Conservation (phyloP, 1,284 basidiomycete genomes). For the Fistulina hepatica region DNA sequence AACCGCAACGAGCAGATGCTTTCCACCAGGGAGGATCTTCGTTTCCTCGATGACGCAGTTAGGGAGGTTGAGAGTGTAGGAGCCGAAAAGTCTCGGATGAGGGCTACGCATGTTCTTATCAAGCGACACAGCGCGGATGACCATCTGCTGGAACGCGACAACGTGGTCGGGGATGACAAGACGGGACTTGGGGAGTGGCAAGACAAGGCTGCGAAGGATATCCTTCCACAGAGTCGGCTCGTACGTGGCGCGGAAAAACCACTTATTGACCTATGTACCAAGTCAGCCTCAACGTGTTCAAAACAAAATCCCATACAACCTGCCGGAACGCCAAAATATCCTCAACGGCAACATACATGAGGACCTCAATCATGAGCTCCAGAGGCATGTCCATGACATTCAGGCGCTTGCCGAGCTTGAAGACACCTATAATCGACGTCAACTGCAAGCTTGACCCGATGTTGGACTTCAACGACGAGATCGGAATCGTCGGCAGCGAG, state of each 20-base stretch:
- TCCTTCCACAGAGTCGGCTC: constrained; percentile 61
- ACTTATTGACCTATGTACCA: constrained; percentile 36
- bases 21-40: constrained; percentile 56
- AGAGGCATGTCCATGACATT: constrained; percentile 22
- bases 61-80: constrained; percentile 28
- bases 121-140: constrained; percentile 48
- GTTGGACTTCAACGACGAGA: too few species aligned
- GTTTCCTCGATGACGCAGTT: constrained; percentile 41
- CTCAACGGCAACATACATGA: constrained; percentile 36
- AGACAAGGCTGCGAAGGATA: constrained; percentile 38
- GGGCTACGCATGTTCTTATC: constrained; percentile 45
- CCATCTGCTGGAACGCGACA: constrained; percentile 43
- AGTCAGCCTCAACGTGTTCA: background rate
- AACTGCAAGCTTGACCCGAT: constrained; percentile 2
- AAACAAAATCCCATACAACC: constrained; percentile 25
- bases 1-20: constrained; percentile 54
- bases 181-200: constrained; percentile 52
- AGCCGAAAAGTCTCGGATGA: constrained; percentile 27
- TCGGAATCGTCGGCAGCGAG: too few species aligned
- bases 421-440: too few species aligned
- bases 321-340: constrained; percentile 42
- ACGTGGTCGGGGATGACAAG: constrained; percentile 41
- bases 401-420: constrained; percentile 1
- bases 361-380: constrained; percentile 41
- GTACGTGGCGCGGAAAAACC: constrained; percentile 49